Conservation (phyloP, 345 rosid species). For the Aquilaria sinensis region DNA sequence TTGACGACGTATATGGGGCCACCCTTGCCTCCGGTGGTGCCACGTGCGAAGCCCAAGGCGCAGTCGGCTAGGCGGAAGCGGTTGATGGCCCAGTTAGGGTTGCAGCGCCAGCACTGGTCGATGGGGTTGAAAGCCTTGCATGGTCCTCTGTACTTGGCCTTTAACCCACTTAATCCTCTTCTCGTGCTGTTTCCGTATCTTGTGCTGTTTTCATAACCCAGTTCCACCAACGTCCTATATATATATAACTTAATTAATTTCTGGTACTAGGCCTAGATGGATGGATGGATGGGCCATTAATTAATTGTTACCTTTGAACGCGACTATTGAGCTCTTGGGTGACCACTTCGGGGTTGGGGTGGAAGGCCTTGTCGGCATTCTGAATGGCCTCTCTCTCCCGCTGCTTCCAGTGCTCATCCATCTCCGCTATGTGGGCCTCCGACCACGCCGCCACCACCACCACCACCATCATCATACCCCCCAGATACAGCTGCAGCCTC, state of each 20-base stretch:
- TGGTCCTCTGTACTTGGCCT: constrained; percentile 18
- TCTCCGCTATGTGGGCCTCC: constrained; percentile 13
- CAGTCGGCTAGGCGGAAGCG: constrained; percentile 52
- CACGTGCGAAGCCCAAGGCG: constrained; percentile 61
- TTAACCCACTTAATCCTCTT: constrained; percentile 25
- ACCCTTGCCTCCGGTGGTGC: constrained; percentile 50
- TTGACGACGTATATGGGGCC: constrained; percentile 60
- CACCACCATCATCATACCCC: no score
- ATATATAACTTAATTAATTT: not conserved
- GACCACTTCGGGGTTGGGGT: constrained; percentile 20
- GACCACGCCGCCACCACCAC: no score
- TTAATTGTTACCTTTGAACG: constrained; percentile 13
- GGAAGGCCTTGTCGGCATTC: constrained; percentile 18
- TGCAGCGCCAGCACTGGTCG: constrained; percentile 84
- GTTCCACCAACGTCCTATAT: constrained; percentile 6
- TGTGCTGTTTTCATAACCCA: no score
- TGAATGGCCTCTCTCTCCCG: constrained; percentile 31
- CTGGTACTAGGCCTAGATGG: no score
- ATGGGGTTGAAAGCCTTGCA: constrained; percentile 80
- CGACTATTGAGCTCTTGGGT: constrained; percentile 15
- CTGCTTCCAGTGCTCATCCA: constrained; percentile 32
- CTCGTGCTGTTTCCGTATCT: constrained; percentile 35
- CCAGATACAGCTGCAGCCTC: no score
- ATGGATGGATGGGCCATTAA: no score
- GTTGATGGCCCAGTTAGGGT: constrained; percentile 46